Evolutionary conservation across 192 early-diverging fungal species (phyloP).

Genomic region (Gorgonomyces haynaldii): DNA sequence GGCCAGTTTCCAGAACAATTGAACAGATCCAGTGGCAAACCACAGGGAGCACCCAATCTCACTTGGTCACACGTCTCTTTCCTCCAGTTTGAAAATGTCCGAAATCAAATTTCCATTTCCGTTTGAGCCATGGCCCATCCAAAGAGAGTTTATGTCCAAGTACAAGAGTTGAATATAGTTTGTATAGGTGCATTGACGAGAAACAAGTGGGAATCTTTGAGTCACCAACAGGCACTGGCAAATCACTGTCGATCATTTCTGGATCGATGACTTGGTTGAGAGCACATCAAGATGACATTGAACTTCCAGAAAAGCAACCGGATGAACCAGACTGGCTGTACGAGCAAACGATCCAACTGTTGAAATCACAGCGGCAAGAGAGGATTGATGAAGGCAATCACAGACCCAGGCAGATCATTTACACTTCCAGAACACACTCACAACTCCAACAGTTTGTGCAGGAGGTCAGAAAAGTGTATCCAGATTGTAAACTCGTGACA

Average conservation of each 20-base stretch:
- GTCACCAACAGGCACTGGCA: slow-evolving; percentile 88
- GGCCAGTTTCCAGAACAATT: slow-evolving; percentile 71
- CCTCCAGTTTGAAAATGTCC: too few species aligned
- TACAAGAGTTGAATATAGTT: slow-evolving; percentile 1
- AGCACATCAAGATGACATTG: slow-evolving; percentile 12
- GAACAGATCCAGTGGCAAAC: slow-evolving; percentile 35
- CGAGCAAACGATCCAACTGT: background rate
- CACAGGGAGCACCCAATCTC: slow-evolving; percentile 49
- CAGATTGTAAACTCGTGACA: slow-evolving; percentile 44
- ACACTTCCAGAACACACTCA: slow-evolving; percentile 64
- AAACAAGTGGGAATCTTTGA: slow-evolving; percentile 74
- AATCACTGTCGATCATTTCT: slow-evolving; percentile 79
- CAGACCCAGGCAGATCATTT: slow-evolving; percentile 27
- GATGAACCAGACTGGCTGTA: slow-evolving; percentile 4
- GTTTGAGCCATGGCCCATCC: slow-evolving; percentile 60
- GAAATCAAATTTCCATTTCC: slow-evolving; percentile 49
- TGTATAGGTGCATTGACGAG: slow-evolving; percentile 59
- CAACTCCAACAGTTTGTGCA: slow-evolving; percentile 81
- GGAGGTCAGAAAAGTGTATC: slow-evolving; percentile 66
- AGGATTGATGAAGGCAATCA: background rate
- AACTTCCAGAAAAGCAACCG: background rate
- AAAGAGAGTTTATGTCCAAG: slow-evolving; percentile 63
- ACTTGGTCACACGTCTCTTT: slow-evolving; percentile 65
- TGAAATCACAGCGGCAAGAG: background rate
- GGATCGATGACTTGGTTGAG: slow-evolving; percentile 72